These are phyloP conservation scores for Kodamaea kaohsiungensis DNA, from an alignment of 805 yeast genomes.

Conservation along the genomic window DNA sequence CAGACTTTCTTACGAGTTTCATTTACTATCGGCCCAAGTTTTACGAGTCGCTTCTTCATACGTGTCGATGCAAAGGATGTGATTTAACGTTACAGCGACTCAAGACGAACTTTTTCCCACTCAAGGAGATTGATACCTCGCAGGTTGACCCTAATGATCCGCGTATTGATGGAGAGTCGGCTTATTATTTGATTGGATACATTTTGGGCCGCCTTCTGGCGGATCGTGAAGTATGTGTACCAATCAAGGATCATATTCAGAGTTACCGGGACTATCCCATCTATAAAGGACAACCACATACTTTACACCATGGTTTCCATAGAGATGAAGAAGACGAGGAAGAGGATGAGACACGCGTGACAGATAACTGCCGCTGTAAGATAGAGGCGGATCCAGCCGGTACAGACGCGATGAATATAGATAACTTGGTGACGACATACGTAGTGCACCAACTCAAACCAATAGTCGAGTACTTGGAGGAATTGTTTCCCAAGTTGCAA, in stretches of 20 bases:
- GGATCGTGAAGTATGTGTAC: conserved; percentile 38
- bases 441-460: conserved; percentile 37
- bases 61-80: conserved; percentile 40
- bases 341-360: neutral
- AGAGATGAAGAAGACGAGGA: conserved; percentile 2
- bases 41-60: conserved; percentile 33
- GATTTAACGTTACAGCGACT: conserved; percentile 25
- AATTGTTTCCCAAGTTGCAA: conserved; percentile 26
- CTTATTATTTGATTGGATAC: conserved; percentile 34
- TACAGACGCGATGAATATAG: conserved; percentile 22
- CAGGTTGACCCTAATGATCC: conserved; percentile 14
- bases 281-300: conserved; percentile 36
- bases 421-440: conserved; percentile 35
- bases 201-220: conserved; percentile 35
- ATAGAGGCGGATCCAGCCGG: conserved; percentile 27
- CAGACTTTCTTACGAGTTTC: conserved; percentile 38
- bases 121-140: conserved; percentile 14
- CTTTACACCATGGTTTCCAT: conserved; percentile 34
- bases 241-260: conserved; percentile 28
- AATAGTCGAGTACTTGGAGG: conserved; percentile 25
- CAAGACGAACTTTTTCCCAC: conserved; percentile 22
- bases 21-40: conserved; percentile 39
- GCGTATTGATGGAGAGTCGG: conserved; percentile 24
- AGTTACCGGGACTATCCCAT: conserved; percentile 30
- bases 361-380: conserved; percentile 22